Conservation (phyloP, 2,329 filamentous ascomycete species). For the Neopestalotiopsis clavispora region DNA sequence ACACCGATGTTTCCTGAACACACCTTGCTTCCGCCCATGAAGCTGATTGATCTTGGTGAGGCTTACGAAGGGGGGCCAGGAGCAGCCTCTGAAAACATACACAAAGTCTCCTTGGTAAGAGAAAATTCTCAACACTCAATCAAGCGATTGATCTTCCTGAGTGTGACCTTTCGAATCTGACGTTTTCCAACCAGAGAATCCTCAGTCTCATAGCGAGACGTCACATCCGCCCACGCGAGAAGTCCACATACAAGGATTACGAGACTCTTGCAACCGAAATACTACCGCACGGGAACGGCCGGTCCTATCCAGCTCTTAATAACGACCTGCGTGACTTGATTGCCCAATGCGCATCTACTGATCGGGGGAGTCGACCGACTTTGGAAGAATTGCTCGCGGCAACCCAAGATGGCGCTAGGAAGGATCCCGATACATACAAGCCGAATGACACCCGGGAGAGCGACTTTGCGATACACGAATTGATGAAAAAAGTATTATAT, state of each 20-base stretch:
- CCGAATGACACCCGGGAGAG: neutral
- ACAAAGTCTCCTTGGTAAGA: neutral
- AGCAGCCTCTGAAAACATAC: neutral
- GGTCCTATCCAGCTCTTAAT: neutral
- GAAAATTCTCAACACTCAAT: neutral
- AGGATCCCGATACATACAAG: neutral
- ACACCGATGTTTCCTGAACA: neutral
- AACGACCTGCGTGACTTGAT: neutral
- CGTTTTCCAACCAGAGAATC: neutral
- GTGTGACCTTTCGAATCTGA: neutral
- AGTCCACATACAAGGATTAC: neutral
- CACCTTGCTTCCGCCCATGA: neutral
- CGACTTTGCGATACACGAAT: neutral
- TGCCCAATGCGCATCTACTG: neutral
- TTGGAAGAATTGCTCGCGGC: neutral
- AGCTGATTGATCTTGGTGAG: neutral
- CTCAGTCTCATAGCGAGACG: neutral
- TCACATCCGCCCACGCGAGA: neutral
- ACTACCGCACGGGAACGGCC: neutral
- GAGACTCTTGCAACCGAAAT: conserved; percentile 12
- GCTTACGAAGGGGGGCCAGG: neutral
- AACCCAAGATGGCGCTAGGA: neutral
- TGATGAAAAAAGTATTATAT: neutral
- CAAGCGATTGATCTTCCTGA: neutral
- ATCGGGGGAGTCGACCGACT: neutral